Conservation (phyloP, 495 filamentous ascomycete genomes). For the Niebla homalea region DNA sequence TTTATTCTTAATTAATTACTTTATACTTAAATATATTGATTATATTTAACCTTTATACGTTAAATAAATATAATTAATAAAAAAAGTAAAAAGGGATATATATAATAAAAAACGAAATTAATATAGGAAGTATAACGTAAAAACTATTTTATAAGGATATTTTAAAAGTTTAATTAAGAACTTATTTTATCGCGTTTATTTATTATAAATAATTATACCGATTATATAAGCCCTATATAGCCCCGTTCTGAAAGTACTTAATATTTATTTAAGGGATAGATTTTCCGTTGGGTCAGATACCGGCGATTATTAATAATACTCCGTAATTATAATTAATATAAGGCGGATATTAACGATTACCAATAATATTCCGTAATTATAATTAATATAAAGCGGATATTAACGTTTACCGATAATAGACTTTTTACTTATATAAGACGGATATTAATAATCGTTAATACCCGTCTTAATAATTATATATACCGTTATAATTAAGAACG, state of each 20-base stretch:
- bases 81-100: too few relatives aligned
- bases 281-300: background rate
- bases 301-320: too few relatives aligned
- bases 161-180: background rate
- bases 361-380: too few relatives aligned
- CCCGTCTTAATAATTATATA: background rate
- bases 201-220: background rate
- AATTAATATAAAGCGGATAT: too few relatives aligned
- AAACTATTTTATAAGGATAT: background rate
- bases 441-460: background rate
- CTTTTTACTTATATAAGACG: background rate
- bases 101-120: too few relatives aligned
- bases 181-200: background rate
- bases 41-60: too few relatives aligned
- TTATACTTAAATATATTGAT: background rate
- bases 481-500: background rate
- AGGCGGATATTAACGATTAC: too few relatives aligned
- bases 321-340: too few relatives aligned
- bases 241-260: background rate
- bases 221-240: background rate
- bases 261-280: too few relatives aligned
- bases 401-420: too few relatives aligned
- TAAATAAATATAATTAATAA: too few relatives aligned
- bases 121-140: background rate
- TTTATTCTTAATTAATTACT: background rate